Evolutionary conservation across 2,329 filamentous ascomycete species (phyloP).

Genomic region (Trichoderma koningiopsis): DNA sequence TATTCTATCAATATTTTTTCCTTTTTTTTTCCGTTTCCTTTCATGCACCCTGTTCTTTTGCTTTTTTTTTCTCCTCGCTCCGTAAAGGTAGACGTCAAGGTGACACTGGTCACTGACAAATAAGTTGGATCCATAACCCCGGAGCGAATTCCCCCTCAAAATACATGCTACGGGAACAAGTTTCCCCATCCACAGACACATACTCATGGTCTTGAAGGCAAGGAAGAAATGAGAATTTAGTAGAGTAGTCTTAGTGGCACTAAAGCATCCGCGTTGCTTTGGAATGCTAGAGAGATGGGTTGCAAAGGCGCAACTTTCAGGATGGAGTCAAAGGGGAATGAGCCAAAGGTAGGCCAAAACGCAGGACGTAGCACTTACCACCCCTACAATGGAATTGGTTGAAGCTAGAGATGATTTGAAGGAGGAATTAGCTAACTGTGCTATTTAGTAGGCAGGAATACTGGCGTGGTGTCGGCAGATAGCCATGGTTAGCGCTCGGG

Average conservation of each 20-base stretch:
- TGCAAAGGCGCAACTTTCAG: constrained; percentile 8
- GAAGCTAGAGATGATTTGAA: background rate
- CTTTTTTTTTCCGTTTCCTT: background rate
- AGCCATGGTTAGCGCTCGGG: constrained; percentile 15
- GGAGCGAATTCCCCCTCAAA: background rate
- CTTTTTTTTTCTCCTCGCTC: background rate
- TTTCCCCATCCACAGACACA: background rate
- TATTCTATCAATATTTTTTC: background rate
- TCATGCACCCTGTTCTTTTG: background rate
- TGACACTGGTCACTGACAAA: background rate
- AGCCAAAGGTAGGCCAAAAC: background rate
- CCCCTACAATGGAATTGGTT: background rate
- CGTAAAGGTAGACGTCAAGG: background rate
- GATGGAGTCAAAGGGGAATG: background rate
- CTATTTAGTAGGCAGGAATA: background rate
- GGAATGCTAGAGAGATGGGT: background rate
- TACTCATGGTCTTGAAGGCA: background rate
- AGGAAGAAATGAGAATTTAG: background rate
- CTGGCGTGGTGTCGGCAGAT: constrained; percentile 3
- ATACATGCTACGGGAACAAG: background rate
- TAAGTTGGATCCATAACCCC: background rate
- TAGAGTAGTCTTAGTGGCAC: background rate
- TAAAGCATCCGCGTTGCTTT: background rate
- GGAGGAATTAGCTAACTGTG: constrained; percentile 5
- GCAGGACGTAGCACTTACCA: background rate